Percentiles rank a stretch among this genome's conserved stretches.
Conservation (phyloP, 2,329 filamentous ascomycete genomes). For the Blastomyces emzantsi region DNA sequence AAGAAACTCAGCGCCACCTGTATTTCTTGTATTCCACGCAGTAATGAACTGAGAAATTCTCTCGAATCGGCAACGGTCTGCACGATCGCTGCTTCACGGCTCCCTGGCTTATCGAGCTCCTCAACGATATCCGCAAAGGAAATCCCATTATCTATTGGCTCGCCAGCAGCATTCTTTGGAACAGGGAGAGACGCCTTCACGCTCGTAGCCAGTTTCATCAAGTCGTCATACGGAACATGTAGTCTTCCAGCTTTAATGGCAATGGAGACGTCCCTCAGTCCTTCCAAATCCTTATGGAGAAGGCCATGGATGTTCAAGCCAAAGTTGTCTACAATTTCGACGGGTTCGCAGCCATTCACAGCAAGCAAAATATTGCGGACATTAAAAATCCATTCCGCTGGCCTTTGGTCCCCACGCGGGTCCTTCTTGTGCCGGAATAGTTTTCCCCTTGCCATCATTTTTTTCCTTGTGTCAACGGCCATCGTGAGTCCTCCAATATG, state of each 20-base stretch:
- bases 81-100: constrained; percentile 58
- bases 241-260: constrained; percentile 84
- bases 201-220: constrained; percentile 43
- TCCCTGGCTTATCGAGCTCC: constrained; percentile 62
- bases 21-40: constrained; percentile 90
- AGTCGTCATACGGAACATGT: constrained; percentile 82
- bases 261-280: constrained; percentile 80
- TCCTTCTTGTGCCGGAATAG: constrained; percentile 74
- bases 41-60: constrained; percentile 80
- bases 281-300: constrained; percentile 74
- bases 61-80: constrained; percentile 85
- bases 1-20: constrained; percentile 92
- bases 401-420: constrained; percentile 54
- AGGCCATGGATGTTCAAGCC: constrained; percentile 87
- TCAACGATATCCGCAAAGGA: constrained; percentile 65
- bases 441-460: constrained; percentile 82
- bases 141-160: constrained; percentile 42
- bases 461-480: constrained; percentile 80
- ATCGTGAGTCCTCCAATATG: constrained; percentile 78
- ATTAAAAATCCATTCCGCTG: constrained; percentile 90
- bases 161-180: not conserved
- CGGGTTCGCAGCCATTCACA: constrained; percentile 70
- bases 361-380: constrained; percentile 82
- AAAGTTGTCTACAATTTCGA: constrained; percentile 80
- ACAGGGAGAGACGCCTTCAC: constrained; percentile 37